phyloP scores from a whole-genome alignment of 129 eudicot genomes.

The Lonicera japonica region DNA sequence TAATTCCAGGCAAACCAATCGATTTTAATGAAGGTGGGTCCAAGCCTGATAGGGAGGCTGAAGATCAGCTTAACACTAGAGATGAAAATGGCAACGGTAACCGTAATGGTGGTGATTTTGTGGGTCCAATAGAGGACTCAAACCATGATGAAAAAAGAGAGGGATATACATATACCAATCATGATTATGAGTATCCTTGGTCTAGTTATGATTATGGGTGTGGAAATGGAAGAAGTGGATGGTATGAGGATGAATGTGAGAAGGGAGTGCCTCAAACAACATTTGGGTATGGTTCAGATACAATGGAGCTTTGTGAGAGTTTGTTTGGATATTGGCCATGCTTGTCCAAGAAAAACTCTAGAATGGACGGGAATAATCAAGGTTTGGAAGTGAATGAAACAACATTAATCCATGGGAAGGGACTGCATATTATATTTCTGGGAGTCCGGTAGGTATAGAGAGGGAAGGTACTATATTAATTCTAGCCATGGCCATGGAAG shows the following conservation, averaged over 20 bases:
- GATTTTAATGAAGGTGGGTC: conserved; percentile 6
- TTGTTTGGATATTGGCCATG: conserved; percentile 85
- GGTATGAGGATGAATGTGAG: conserved; percentile 30
- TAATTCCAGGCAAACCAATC: conserved; percentile 8
- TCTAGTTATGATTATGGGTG: conserved; percentile 28
- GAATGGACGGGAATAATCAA: background rate
- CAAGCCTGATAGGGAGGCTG: background rate
- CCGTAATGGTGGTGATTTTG: conserved; percentile 1
- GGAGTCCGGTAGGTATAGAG: conserved; percentile 36
- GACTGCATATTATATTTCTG: conserved; percentile 54
- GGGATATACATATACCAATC: conserved; percentile 11
- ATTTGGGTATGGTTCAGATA: conserved; percentile 49
- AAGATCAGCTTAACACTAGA: conserved; percentile 1
- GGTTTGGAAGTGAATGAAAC: conserved; percentile 11
- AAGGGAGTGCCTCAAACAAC: conserved; percentile 38
- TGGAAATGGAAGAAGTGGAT: conserved; percentile 20
- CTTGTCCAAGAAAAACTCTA: conserved; percentile 41
- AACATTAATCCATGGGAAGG: conserved; percentile 39
- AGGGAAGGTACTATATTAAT: background rate
- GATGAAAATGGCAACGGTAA: conserved; percentile 1
- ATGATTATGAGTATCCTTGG: conserved; percentile 38
- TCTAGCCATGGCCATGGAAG: conserved; percentile 5
- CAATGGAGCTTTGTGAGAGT: conserved; percentile 67
- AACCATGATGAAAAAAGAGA: conserved; percentile 4
- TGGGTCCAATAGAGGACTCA: conserved; percentile 12